These are phyloP conservation scores for Globisporangium rhizosaccharum DNA, from an alignment of 352 stramenopile genomes.

Conservation along the genomic window DNA sequence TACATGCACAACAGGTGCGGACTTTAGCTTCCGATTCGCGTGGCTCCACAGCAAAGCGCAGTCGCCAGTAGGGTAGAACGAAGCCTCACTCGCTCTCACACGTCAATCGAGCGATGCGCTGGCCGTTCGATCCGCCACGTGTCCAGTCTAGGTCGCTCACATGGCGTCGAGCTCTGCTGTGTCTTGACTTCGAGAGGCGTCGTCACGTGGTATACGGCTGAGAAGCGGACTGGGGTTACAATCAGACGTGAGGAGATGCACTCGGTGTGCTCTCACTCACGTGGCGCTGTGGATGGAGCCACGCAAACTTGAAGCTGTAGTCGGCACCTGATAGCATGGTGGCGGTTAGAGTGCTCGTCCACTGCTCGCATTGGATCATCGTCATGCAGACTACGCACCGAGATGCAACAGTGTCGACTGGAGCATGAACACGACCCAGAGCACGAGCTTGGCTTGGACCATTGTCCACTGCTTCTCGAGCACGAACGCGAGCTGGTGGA, in stretches of 20 bases:
- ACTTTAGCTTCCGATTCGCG: too few relatives aligned
- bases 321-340: background rate
- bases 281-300: background rate
- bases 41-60: too few relatives aligned
- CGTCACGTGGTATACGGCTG: too few relatives aligned
- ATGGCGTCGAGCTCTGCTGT: too few relatives aligned
- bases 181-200: too few relatives aligned
- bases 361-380: background rate
- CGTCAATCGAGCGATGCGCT: too few relatives aligned
- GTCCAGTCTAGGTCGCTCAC: too few relatives aligned
- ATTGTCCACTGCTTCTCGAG: conserved; percentile 24
- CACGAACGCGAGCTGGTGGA: conserved; percentile 33
- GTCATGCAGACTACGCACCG: conserved; percentile 5
- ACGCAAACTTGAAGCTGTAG: conserved; percentile 1
- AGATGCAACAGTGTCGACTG: conserved; percentile 26
- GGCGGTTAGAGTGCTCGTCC: background rate
- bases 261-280: background rate
- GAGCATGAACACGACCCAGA: conserved; percentile 37
- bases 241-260: background rate
- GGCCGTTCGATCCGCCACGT: too few relatives aligned
- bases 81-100: too few relatives aligned
- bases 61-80: too few relatives aligned
- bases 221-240: too few relatives aligned
- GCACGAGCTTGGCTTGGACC: conserved; percentile 29
- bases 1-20: too few relatives aligned